Evolutionary conservation across 2,329 filamentous ascomycete genomes (phyloP), one percentile per base, ranked within the genome.

Genomic region (Phaeosphaeriaceae sp.): DNA sequence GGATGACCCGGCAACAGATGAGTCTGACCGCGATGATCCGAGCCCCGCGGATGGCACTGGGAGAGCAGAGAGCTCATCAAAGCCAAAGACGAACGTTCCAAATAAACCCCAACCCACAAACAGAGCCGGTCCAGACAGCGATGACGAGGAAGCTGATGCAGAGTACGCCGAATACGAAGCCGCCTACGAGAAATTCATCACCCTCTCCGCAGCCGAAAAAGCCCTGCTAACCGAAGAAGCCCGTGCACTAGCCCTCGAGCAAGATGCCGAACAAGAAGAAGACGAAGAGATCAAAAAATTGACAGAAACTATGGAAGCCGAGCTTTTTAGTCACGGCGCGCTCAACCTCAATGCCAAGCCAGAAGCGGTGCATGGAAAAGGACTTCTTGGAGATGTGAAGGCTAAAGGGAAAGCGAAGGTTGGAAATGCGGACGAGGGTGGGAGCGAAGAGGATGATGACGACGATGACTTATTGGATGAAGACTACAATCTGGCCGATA

Each of bases 401-500:
- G 55, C 53, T 15, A 66, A 58, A 54, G 71, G 57, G 1, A 77
- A 74, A 51, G 56, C 31, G 45, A 65, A 54, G 54, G 33, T 51
- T 6, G 41, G 47, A 24, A 51, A 60, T 0, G 44, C 55, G 17
- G 59, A 63, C 2, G 62, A 67, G 19, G 58, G 62, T 3, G 66
- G 70, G 11, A 54, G 25, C 24, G 33, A 69, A 2, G 62, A 82
- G 24, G 79, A 85, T 40, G 82, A 65, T 5, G 62, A 84, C 2
- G 83, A 85, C 9, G 82, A 81, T 10, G 78, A 77, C 2, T 65
- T 86, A 0, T 88, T 90, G 53, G 85, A 95, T 62, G 87, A 95
- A 25, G 91, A 98, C 73, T 91, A 93, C 66, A 94, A 95, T 61
- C 82, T 99, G 22, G 93, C 91, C 19, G 92, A 91, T 76, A 98